Base-by-base conservation (phyloP, 495 filamentous ascomycete genomes). In the Neurospora sp. region DNA sequence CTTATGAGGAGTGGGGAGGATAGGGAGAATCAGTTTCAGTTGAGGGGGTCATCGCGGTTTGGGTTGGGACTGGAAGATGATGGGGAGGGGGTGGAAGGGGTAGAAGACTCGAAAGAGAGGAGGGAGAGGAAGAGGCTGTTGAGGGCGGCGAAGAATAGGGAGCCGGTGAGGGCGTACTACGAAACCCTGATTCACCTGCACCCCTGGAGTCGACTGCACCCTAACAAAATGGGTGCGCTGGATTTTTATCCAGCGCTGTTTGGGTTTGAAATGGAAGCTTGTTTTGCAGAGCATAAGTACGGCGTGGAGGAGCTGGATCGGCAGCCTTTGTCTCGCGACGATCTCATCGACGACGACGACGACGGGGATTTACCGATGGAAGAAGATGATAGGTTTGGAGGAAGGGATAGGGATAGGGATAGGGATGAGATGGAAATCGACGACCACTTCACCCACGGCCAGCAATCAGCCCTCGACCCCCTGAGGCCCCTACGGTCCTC, bases 231-330 rank as follows among this genome's bases (percentile, higher is more conserved):
- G 39, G 73, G 59, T 1, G 80, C 81, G 12, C 44, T 85, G 39
- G 80, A 85, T 69, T 85, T 85, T 71, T 82, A 81, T 70, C 78
- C 80, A 16, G 80, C 80, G 40, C 73, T 85, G 35, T 84, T 83
- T 69, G 78, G 77, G 61, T 72, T 77, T 68, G 83, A 86, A 76
- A 76, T 83, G 72, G 81, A 84, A 47, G 78, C 73, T 59, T 74
- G 81, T 8, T 75, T 81, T 71, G 75, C 74, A 22, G 78, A 80
- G 71, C 74, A 80, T 37, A 68, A 61, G 31, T 12, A 44, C 37
- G 77, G 74, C 0, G 0, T 37, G 0, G 12, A 65, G 1, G 12
- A 31, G 4, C 27, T 65, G 0, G 53, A 65, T 3, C 9, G 53
- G 4, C 53, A 18, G 7, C 53, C 14, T 16, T 10, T 31, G 7